phyloP scores from a whole-genome alignment of 164 flowering plant genomes.

The Euptelea pleiosperma region DNA sequence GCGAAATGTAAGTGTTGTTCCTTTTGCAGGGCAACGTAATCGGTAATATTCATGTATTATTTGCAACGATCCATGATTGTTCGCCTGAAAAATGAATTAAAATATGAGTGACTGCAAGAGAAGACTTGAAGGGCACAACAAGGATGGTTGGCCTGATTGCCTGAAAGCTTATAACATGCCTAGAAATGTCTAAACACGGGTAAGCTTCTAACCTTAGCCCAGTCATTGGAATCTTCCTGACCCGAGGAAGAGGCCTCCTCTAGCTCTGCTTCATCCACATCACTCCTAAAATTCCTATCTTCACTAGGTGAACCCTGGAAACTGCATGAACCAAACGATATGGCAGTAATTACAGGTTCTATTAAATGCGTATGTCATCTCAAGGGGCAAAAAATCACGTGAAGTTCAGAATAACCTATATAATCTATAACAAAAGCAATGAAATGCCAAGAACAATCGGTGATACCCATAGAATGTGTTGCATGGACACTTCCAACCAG shows the following conservation, averaged over 20 bases:
- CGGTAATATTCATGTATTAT: conserved; percentile 79
- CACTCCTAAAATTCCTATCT: conserved; percentile 71
- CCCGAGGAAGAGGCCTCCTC: conserved; percentile 90
- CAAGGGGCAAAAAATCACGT: too few relatives aligned
- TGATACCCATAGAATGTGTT: too few relatives aligned
- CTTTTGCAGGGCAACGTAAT: conserved; percentile 62
- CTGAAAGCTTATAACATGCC: neutral
- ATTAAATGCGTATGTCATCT: neutral
- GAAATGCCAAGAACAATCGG: too few relatives aligned
- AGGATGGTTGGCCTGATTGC: neutral
- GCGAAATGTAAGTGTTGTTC: conserved; percentile 63
- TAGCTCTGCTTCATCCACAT: conserved; percentile 68
- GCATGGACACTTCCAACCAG: too few relatives aligned
- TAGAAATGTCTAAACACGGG: neutral
- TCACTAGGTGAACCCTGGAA: conserved; percentile 80
- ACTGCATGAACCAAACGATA: conserved; percentile 37
- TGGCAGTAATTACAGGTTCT: conserved; percentile 7
- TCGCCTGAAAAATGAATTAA: conserved; percentile 50
- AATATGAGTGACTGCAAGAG: neutral
- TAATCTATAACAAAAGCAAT: too few relatives aligned
- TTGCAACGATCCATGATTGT: conserved; percentile 76
- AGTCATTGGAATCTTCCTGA: conserved; percentile 65
- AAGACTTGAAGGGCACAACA: neutral
- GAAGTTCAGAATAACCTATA: too few relatives aligned
- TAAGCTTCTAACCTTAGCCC: conserved; percentile 77